Base-by-base conservation (phyloP, 257 asterid species). In the Solanum tarijense region DNA sequence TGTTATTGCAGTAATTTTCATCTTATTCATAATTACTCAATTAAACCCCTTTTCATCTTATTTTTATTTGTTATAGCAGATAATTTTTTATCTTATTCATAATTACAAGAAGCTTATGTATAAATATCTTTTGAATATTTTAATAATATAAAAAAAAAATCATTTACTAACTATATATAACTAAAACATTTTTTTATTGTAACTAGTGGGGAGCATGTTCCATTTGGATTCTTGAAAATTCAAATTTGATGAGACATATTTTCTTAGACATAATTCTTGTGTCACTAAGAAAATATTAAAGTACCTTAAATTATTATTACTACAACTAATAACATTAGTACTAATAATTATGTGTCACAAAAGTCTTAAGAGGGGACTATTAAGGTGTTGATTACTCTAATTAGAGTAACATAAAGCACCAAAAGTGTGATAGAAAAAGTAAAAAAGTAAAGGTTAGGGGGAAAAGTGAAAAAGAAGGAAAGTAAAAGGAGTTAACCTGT, bases 401-500 rank as follows among this genome's bases (percentile, higher is more conserved):
- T 73, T 41, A 39, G 10, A 5, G n/a, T 18, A 36, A 85, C 27
- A 78, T 83, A 34, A 46, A 73, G 74, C n/a, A 52, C 62, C 23
- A 88, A 69, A 86, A 88, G 87, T 66, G 86, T 55, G 2, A 39
- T 23, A 89, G 65, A 36, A 74, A 78, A 43, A 52, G 62, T 52
- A 6, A 31, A 48, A 58, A 55, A 34, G 7, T 1, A 3, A 52
- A 69, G 20, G 13, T 39, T 3, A 4, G 66, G 66, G 65, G 5
- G 6, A 3, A 73, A 58, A 86, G 60, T 55, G 62, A 41, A 84
- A 71, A 27, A 55, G 74, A n/a, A 72, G 58, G 12, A 87, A 79
- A 69, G 75, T 34, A 86, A 75, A 72, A 32, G 31, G 85, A 89
- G 91, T 35, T 21, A 13, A 74, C 83, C 94, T 91, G 93, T 86